Percentiles rank a stretch among this genome's conserved stretches.
phyloP scores from a whole-genome alignment of 306 rosid genomes.

The Phaseolus lunatus region DNA sequence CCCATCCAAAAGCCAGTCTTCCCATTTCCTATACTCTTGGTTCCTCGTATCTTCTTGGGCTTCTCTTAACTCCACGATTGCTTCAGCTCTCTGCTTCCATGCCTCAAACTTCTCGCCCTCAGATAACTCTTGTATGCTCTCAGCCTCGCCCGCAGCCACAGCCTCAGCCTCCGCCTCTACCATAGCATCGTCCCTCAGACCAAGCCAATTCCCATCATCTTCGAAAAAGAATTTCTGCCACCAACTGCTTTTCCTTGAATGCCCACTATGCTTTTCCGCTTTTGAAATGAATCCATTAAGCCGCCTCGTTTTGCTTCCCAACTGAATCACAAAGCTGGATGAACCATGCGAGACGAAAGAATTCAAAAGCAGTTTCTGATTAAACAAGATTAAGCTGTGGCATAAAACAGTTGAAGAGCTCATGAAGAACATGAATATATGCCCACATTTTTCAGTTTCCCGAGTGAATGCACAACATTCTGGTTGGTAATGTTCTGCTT shows the following conservation, averaged over 20 bases:
- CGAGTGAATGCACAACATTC: constrained; percentile 35
- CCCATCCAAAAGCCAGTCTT: constrained; percentile 80
- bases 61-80: constrained; percentile 82
- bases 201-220: constrained; percentile 87
- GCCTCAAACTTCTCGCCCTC: constrained; percentile 76
- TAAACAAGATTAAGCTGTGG: constrained; percentile 53
- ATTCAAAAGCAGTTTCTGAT: constrained; percentile 40
- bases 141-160: constrained; percentile 30
- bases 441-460: constrained; percentile 66
- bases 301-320: constrained; percentile 48
- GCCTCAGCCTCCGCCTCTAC: constrained; percentile 50
- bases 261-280: constrained; percentile 55
- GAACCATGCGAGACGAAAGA: constrained; percentile 47
- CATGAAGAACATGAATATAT: constrained; percentile 58
- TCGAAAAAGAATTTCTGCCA: constrained; percentile 79
- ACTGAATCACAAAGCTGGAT: constrained; percentile 38
- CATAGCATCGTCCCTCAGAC: constrained; percentile 79
- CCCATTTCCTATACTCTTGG: constrained; percentile 74
- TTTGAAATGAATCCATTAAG: constrained; percentile 53
- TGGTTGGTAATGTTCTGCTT: constrained; percentile 15
- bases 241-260: constrained; percentile 67
- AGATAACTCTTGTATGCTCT: constrained; percentile 46
- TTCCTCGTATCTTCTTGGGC: constrained; percentile 74
- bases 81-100: constrained; percentile 94
- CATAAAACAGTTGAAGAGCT: constrained; percentile 64